Base-by-base conservation (phyloP, 2,329 filamentous ascomycete species). In the Xylaria arbuscula region DNA sequence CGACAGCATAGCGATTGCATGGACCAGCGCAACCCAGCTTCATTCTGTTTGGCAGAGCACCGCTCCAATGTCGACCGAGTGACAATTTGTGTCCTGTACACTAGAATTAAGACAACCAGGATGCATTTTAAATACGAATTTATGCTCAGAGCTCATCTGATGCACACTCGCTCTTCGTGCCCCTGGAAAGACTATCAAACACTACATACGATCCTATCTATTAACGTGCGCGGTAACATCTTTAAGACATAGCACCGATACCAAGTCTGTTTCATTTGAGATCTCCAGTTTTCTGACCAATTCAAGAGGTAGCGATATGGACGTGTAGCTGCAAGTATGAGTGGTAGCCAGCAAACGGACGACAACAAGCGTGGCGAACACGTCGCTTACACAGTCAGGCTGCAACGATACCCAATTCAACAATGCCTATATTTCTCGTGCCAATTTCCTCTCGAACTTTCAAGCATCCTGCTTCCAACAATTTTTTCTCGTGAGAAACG, bases 341-440 rank as follows among this genome's bases (percentile, higher is more conserved):
- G 51, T 62, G 53, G 58, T 58, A 1, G 40, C 13, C 50, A 24
- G 51, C 34, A n/a, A 64, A 57, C 42, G 34, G 36, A 45, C 56
- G 11, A 61, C 34, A 48, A 64, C 50, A 60, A 51, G 34, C 24
- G 34, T 38, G 42, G 50, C 48, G 48, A 64, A 64, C 66, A 47
- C 53, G 66, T 40, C 32, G 34, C 40, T 58, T 42, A 48, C 47
- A 34, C 32, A 38, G 60, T 68, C 61, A 61, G 66, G 61, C 56
- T 53, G 66, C 61, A 60, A 64, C 45, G 60, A 60, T 54, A 42
- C 65, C 65, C 56, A 64, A 68, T 61, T 24, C 50, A 22, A 13
- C 5, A 64, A 64, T 64, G 34, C n/a, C n/a, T 42, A 15, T 34
- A 19, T 47, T 47, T 45, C 28, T 51, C 54, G 58, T 57, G 38